Percentiles rank a stretch among this genome's conserved stretches.
Evolutionary conservation across 1,284 basidiomycete species (phyloP).

Genomic region (Peniophora sp.): DNA sequence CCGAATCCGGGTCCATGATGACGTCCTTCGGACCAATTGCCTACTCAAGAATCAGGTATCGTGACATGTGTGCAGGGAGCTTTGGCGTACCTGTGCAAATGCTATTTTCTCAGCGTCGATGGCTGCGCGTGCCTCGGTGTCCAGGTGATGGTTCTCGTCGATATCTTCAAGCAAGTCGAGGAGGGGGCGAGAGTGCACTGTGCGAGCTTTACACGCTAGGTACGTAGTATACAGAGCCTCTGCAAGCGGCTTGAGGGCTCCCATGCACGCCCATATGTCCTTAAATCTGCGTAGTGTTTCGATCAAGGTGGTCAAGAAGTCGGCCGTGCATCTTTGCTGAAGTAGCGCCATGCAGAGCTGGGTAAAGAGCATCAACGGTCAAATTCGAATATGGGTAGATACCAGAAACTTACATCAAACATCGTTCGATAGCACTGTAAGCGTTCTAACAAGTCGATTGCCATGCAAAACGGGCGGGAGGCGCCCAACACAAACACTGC

Average conservation of each 20-base stretch:
- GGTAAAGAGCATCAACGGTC: background rate
- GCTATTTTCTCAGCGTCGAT: slow-evolving; percentile 49
- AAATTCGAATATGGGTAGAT: background rate
- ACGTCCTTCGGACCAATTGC: slow-evolving; percentile 38
- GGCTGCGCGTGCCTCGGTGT: slow-evolving; percentile 44
- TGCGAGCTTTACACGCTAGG: slow-evolving; percentile 51
- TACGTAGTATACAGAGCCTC: slow-evolving; percentile 55
- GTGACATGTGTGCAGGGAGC: background rate
- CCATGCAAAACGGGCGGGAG: slow-evolving; percentile 46
- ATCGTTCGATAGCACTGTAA: slow-evolving; percentile 58
- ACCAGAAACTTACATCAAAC: slow-evolving; percentile 45
- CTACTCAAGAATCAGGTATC: slow-evolving; percentile 15
- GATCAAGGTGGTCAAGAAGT: slow-evolving; percentile 51
- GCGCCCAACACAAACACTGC: slow-evolving; percentile 15
- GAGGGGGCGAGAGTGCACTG: slow-evolving; percentile 55
- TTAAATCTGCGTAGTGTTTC: slow-evolving; percentile 60
- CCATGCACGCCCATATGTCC: slow-evolving; percentile 72
- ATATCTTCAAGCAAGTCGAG: slow-evolving; percentile 55
- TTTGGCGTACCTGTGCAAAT: slow-evolving; percentile 46
- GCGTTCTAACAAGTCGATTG: slow-evolving; percentile 51
- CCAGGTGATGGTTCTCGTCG: slow-evolving; percentile 50
- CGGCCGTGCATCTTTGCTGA: slow-evolving; percentile 37
- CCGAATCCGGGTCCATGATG: slow-evolving; percentile 28
- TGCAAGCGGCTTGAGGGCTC: slow-evolving; percentile 46
- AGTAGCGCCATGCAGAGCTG: slow-evolving; percentile 57